Evolutionary conservation across 495 filamentous ascomycete species (phyloP).

Genomic region (Aspergillus affinis): DNA sequence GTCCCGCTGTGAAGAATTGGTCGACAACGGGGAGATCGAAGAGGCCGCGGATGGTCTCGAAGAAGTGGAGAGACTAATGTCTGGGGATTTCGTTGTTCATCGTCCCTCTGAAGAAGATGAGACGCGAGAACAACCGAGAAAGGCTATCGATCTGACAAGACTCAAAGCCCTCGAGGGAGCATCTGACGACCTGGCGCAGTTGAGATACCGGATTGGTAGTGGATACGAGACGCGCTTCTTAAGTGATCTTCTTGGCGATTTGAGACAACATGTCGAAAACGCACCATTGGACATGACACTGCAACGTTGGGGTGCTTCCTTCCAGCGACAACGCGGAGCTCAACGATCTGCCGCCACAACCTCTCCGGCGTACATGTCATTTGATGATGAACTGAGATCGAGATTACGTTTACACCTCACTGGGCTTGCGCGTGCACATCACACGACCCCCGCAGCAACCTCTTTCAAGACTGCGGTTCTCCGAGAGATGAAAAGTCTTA

Average conservation of each 20-base stretch:
- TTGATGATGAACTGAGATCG: conserved; percentile 65
- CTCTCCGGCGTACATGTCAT: conserved; percentile 72
- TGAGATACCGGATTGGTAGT: conserved; percentile 80
- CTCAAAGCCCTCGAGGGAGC: conserved; percentile 81
- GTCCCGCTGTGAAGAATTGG: conserved; percentile 71
- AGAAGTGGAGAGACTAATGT: conserved; percentile 72
- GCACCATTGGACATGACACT: conserved; percentile 73
- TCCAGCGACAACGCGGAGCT: conserved; percentile 61
- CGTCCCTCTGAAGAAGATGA: conserved; percentile 25
- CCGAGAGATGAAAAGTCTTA: conserved; percentile 82
- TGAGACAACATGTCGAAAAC: conserved; percentile 76
- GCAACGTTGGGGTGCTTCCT: conserved; percentile 69
- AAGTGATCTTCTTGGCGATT: conserved; percentile 72
- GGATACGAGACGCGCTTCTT: conserved; percentile 82
- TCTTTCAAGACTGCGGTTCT: conserved; percentile 85
- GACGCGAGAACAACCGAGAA: conserved; percentile 23
- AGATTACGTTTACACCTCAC: conserved; percentile 66
- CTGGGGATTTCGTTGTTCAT: conserved; percentile 55
- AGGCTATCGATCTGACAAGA: conserved; percentile 67
- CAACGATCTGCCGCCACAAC: conserved; percentile 64
- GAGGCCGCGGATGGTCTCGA: conserved; percentile 75
- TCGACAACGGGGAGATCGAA: conserved; percentile 79
- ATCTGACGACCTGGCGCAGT: conserved; percentile 66
- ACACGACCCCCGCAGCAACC: conserved; percentile 74
- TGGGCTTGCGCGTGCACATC: conserved; percentile 75